A percentile compares a stretch with the other conserved stretches of the same genome.
These are phyloP conservation scores for Syzygium grande DNA, from an alignment of 345 rosid species.

Conservation along the genomic window DNA sequence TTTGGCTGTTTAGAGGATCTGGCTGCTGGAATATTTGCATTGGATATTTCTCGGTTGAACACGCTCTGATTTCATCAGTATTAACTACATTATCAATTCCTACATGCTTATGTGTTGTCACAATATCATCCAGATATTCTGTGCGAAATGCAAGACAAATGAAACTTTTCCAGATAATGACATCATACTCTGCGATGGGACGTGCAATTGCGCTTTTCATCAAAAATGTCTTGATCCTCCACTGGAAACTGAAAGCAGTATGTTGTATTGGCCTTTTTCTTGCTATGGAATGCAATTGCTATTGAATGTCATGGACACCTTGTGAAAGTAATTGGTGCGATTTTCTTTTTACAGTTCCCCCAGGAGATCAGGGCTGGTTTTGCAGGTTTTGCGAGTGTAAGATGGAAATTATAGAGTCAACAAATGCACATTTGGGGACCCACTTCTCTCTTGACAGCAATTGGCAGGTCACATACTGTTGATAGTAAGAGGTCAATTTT, in stretches of 20 bases:
- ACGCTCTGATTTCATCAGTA: not conserved
- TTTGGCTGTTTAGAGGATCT: not conserved
- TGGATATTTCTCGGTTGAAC: not conserved
- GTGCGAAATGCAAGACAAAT: constrained; percentile 80
- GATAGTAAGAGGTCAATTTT: not conserved
- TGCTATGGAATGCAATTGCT: not conserved
- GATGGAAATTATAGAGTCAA: constrained; percentile 80
- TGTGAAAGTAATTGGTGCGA: constrained; percentile 7
- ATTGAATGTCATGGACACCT: not conserved
- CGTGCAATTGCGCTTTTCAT: constrained; percentile 89
- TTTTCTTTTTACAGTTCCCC: constrained; percentile 64
- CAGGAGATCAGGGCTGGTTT: constrained; percentile 97
- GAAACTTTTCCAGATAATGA: constrained; percentile 91
- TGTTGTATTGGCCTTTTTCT: constrained; percentile 10
- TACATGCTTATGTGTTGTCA: not conserved
- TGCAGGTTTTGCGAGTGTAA: constrained; percentile 87
- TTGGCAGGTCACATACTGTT: constrained; percentile 60
- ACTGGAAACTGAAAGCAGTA: constrained; percentile 79
- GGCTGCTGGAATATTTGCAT: not conserved
- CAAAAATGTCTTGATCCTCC: constrained; percentile 95
- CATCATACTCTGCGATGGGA: constrained; percentile 93
- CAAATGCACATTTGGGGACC: constrained; percentile 94
- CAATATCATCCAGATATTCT: constrained; percentile 54
- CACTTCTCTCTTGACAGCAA: constrained; percentile 49
- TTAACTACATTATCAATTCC: not conserved